Evolutionary conservation across 805 yeast species (phyloP).

Genomic region (Candida tallmaniae): DNA sequence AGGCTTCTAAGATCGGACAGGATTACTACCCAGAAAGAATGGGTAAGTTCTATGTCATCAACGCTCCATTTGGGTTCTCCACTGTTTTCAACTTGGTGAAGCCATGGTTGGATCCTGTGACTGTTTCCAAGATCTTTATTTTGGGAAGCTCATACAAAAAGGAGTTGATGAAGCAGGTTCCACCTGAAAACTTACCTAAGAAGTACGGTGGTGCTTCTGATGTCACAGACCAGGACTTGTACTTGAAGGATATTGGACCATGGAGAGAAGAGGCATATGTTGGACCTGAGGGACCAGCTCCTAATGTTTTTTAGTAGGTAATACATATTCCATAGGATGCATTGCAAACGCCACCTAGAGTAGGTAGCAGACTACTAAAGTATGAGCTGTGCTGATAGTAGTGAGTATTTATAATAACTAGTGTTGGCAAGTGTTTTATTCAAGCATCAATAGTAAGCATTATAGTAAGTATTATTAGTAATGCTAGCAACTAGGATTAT

Average conservation of each 20-base stretch:
- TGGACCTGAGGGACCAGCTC: constrained; percentile 96
- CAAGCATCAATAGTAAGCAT: too few relatives aligned
- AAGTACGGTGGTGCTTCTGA: constrained; percentile 83
- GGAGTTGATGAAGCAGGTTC: constrained; percentile 86
- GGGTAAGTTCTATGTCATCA: constrained; percentile 94
- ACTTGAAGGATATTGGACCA: constrained; percentile 89
- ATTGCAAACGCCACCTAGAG: too few relatives aligned
- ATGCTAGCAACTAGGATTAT: too few relatives aligned
- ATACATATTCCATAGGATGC: too few relatives aligned
- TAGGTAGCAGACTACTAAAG: too few relatives aligned
- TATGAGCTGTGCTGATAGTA: too few relatives aligned
- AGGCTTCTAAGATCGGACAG: constrained; percentile 91
- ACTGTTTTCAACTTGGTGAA: constrained; percentile 88
- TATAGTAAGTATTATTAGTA: too few relatives aligned
- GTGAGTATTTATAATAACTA: too few relatives aligned
- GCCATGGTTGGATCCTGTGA: constrained; percentile 94
- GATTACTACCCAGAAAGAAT: constrained; percentile 97
- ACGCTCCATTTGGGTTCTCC: constrained; percentile 96
- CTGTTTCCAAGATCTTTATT: constrained; percentile 89
- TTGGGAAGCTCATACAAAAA: constrained; percentile 72
- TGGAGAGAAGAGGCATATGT: constrained; percentile 88
- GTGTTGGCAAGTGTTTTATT: too few relatives aligned
- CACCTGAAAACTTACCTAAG: constrained; percentile 82
- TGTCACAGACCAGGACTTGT: constrained; percentile 73
- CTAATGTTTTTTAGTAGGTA: constrained; percentile 31